Evolutionary conservation across 306 rosid species (phyloP).

Genomic region (Cucurbita maxima): DNA sequence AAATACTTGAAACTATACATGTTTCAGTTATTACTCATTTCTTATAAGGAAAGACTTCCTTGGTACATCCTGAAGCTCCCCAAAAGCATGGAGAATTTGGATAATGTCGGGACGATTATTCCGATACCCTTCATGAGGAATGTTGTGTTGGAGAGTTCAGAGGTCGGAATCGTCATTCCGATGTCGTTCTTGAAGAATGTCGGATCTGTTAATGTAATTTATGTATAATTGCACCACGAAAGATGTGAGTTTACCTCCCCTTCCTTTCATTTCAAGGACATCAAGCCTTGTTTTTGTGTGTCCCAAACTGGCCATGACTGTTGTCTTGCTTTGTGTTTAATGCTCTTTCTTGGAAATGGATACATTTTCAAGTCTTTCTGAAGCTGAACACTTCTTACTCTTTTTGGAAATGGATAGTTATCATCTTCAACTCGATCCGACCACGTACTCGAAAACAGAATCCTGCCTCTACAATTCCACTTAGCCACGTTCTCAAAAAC

Average conservation of each 20-base stretch:
- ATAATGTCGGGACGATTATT: neutral
- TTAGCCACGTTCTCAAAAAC: no score
- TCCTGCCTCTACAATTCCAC: no score
- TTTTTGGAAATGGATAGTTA: no score
- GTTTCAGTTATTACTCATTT: neutral
- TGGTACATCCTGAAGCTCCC: neutral
- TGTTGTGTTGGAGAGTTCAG: neutral
- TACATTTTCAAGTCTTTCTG: neutral
- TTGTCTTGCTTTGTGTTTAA: neutral
- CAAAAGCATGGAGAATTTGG: neutral
- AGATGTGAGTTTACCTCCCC: neutral
- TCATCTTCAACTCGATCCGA: no score
- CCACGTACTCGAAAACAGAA: no score
- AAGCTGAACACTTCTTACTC: no score
- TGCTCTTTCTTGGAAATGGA: neutral
- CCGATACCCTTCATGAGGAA: neutral
- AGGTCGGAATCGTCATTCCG: neutral
- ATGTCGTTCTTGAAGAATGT: neutral
- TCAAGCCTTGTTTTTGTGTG: constrained; percentile 1
- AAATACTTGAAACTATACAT: neutral
- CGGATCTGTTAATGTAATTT: neutral
- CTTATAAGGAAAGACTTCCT: neutral
- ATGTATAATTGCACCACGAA: neutral
- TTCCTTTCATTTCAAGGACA: neutral
- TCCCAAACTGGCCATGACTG: neutral